phyloP scores from a whole-genome alignment of 495 filamentous ascomycete genomes.

The Aspergillus nidulans region DNA sequence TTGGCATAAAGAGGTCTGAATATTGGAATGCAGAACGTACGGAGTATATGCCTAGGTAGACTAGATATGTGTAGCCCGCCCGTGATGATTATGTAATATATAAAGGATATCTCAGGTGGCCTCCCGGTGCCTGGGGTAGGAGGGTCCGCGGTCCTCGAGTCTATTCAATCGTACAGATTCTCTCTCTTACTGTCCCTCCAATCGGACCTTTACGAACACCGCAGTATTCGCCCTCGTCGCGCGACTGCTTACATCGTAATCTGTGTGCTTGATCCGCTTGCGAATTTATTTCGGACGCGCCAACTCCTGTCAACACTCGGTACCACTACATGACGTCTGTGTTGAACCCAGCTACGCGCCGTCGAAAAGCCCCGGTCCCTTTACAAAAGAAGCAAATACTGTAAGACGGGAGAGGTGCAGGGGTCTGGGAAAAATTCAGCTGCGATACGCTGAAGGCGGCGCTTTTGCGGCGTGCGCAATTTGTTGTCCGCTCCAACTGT shows the following conservation, averaged over 20 bases:
- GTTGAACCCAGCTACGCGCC: constrained; percentile 29
- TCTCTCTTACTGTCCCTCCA: constrained; percentile 10
- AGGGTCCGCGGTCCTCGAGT: constrained; percentile 8
- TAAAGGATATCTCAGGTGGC: constrained; percentile 31
- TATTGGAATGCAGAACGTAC: too few relatives aligned
- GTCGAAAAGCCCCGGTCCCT: constrained; percentile 16
- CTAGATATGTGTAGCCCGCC: neutral
- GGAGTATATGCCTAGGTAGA: too few relatives aligned
- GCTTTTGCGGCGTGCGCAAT: constrained; percentile 40
- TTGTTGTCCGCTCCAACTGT: constrained; percentile 26
- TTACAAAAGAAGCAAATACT: neutral
- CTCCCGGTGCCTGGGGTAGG: constrained; percentile 31
- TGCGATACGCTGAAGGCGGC: constrained; percentile 27
- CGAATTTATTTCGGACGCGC: constrained; percentile 22
- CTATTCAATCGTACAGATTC: constrained; percentile 1
- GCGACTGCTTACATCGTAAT: neutral
- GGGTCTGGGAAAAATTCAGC: neutral
- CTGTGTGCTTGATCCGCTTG: constrained; percentile 5
- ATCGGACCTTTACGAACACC: neutral
- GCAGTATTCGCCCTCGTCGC: neutral
- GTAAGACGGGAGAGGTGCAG: neutral
- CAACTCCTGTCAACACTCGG: constrained; percentile 17
- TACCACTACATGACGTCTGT: constrained; percentile 42
- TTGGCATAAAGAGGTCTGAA: too few relatives aligned
- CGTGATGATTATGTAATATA: constrained; percentile 32